A percentile compares a stretch with the other conserved stretches of the same genome.
phyloP scores from a whole-genome alignment of 2,329 filamentous ascomycete genomes.

The Colletotrichum brevisporum region DNA sequence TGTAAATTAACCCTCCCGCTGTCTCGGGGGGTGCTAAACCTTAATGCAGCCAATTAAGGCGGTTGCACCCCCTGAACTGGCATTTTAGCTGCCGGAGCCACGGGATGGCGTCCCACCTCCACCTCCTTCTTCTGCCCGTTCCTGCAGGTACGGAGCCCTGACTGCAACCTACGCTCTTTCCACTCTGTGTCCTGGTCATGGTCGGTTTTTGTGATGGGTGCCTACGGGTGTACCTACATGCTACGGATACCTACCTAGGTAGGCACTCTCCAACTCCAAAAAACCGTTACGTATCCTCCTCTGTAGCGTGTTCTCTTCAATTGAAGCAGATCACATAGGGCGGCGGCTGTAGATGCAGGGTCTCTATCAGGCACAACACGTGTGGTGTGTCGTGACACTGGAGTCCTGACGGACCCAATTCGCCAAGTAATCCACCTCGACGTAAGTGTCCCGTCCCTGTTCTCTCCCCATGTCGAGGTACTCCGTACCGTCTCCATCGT shows the following conservation, averaged over 20 bases:
- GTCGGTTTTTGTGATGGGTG: too few species aligned
- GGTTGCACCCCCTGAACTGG: constrained; percentile 30
- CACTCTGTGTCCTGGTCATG: too few species aligned
- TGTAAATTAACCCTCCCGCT: constrained; percentile 30
- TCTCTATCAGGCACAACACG: background rate
- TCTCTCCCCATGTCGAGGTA: too few species aligned
- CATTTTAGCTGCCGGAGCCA: constrained; percentile 37
- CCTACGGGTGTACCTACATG: too few species aligned
- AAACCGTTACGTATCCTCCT: background rate
- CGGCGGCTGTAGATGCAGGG: too few species aligned
- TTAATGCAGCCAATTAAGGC: constrained; percentile 36
- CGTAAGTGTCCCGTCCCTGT: too few species aligned
- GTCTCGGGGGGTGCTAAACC: constrained; percentile 35
- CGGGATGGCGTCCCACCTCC: constrained; percentile 28
- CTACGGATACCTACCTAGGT: too few species aligned
- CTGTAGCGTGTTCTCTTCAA: background rate
- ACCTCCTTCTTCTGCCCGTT: background rate
- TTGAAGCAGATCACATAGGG: background rate
- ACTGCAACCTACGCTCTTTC: background rate
- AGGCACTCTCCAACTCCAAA: too few species aligned
- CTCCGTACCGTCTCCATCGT: too few species aligned
- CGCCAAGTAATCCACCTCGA: too few species aligned
- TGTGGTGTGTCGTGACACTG: background rate
- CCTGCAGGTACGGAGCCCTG: constrained; percentile 26
- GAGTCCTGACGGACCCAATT: background rate